Base-by-base conservation (phyloP, 352 stramenopile species). In the Phytophthora citrophthora region DNA sequence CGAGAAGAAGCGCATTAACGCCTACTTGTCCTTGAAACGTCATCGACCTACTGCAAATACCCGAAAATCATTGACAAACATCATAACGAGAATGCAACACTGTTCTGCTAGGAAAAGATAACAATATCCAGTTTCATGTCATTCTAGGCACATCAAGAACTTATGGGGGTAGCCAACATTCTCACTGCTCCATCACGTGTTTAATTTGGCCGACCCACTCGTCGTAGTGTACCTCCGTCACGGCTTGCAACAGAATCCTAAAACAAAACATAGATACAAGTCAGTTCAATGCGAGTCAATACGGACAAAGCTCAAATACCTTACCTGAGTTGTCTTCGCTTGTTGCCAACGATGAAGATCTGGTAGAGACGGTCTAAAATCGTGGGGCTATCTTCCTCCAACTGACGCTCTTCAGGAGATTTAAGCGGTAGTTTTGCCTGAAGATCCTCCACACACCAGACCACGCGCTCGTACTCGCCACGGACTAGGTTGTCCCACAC, bases 391-490 rank as follows among this genome's bases (percentile, higher is more conserved):
- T 64, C 55, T 26, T 73, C 61, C 24, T 66, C 31, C 29, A 43
- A 36, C 26, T 72, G 60, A 2, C 68, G 38, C 18, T 81, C 67
- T 11, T 69, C 49, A 3, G 44, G 36, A 7, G 62, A 58, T 12
- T 64, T 53, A 12, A 60, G 62, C 13, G 86, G 83, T 15, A 94
- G 61, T 54, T 84, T 83, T 3, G 78, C 83, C 20, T 90, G 77
- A 15, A 94, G 68, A 48, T 90, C 76, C 15, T 83, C 75, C 4
- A 92, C 60, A 48, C 79, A 84, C 65, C 61, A 72, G 12, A 87
- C 83, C n/a, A 90, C 78, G 10, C 83, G 86, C 32, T 91, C 83
- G 34, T 79, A 92, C 34, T 86, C 77, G 0, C 83, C 83, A 23
- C 74, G 77, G 24, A 82, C 61, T 18, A 91, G 70, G 26, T 89